Evolutionary conservation across 345 rosid genomes (phyloP).

Genomic region (Sonneratia caseolaris): DNA sequence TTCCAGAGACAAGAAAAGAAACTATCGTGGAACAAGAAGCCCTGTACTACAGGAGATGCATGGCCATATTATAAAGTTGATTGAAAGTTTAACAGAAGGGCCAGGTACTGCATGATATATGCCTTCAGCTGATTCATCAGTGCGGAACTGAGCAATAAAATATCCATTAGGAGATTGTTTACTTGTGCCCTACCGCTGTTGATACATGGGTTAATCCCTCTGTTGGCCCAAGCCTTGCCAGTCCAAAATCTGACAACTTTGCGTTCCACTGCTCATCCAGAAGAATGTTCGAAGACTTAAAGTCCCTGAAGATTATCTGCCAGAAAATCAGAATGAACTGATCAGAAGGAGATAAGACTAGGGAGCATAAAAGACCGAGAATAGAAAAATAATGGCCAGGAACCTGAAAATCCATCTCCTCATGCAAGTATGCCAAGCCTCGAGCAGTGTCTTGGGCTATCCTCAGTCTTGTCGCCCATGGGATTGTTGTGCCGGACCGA

Average conservation of each 20-base stretch:
- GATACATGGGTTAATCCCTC: slow-evolving; percentile 93
- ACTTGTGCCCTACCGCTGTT: slow-evolving; percentile 48
- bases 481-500: slow-evolving; percentile 37
- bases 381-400: neutral
- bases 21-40: too few relatives aligned
- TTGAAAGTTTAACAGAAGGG: neutral
- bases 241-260: slow-evolving; percentile 91
- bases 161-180: neutral
- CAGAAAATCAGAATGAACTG: slow-evolving; percentile 5
- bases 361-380: neutral
- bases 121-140: neutral
- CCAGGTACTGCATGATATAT: neutral
- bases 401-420: slow-evolving; percentile 91
- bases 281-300: slow-evolving; percentile 85
- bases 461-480: slow-evolving; percentile 73
- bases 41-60: too few relatives aligned
- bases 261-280: slow-evolving; percentile 84
- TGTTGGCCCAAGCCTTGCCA: slow-evolving; percentile 86
- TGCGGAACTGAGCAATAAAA: neutral
- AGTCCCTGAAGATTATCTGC: slow-evolving; percentile 80
- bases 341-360: neutral
- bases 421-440: slow-evolving; percentile 73
- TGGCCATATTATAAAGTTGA: neutral
- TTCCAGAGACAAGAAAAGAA: too few relatives aligned
- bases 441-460: slow-evolving; percentile 91